A percentile compares a stretch with the other conserved stretches of the same genome.
Evolutionary conservation across 805 yeast species (phyloP).

Genomic region (Spathaspora arborariae): DNA sequence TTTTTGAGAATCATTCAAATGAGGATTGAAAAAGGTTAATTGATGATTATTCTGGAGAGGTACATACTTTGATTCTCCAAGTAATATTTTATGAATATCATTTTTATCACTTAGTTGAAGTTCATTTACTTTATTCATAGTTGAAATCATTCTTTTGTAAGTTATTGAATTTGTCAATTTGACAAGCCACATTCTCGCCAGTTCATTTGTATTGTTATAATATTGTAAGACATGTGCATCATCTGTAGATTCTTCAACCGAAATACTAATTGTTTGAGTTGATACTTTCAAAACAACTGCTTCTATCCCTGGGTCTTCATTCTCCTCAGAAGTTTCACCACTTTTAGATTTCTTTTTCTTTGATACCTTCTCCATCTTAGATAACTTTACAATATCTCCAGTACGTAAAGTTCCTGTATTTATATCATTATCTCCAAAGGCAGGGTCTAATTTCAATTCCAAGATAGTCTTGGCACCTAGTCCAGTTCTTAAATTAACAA

Average conservation of each 20-base stretch:
- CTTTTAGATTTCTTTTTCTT: conserved; percentile 19
- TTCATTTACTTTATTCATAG: conserved; percentile 63
- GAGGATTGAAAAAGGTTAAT: conserved; percentile 35
- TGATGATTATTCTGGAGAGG: conserved; percentile 14
- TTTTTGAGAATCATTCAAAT: conserved; percentile 66
- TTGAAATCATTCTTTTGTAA: conserved; percentile 73
- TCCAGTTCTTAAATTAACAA: conserved; percentile 67
- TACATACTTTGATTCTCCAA: conserved; percentile 40
- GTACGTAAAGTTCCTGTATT: conserved; percentile 53
- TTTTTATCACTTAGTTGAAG: conserved; percentile 30
- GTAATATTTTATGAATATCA: conserved; percentile 39
- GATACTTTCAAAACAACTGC: conserved; percentile 65
- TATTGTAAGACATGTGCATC: conserved; percentile 47
- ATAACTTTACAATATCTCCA: conserved; percentile 75
- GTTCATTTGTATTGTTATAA: conserved; percentile 37
- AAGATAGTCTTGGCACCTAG: conserved; percentile 70
- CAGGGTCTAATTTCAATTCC: conserved; percentile 59
- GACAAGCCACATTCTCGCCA: conserved; percentile 58
- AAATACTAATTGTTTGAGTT: conserved; percentile 46
- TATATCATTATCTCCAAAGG: conserved; percentile 30
- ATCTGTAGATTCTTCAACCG: conserved; percentile 51
- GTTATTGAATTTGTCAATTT: conserved; percentile 67
- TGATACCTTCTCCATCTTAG: conserved; percentile 34
- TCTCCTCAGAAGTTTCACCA: conserved; percentile 12
- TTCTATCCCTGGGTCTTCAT: conserved; percentile 33